A percentile compares a stretch with the other conserved stretches of the same genome.
phyloP scores from a whole-genome alignment of 2,329 filamentous ascomycete genomes.

The Sphaceloma murrayae region DNA sequence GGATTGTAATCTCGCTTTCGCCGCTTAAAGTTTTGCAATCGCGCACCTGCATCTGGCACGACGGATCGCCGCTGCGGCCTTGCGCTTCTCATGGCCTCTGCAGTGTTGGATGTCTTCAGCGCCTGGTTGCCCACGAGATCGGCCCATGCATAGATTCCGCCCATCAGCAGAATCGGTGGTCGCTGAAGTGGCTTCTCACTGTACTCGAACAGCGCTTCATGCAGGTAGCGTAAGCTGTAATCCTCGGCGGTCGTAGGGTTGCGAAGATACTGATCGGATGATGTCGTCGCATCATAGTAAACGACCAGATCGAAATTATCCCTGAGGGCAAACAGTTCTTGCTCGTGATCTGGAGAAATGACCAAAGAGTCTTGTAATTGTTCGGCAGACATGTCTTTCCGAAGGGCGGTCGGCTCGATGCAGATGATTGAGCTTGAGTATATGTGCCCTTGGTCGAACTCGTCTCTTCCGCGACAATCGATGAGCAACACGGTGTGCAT shows the following conservation, averaged over 20 bases:
- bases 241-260: conserved; percentile 35
- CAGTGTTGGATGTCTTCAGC: conserved; percentile 48
- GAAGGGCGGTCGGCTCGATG: conserved; percentile 70
- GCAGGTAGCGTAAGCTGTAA: conserved; percentile 57
- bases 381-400: conserved; percentile 57
- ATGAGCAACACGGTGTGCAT: conserved; percentile 66
- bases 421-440: conserved; percentile 77
- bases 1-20: conserved; percentile 55
- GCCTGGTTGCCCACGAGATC: conserved; percentile 67
- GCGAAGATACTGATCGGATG: conserved; percentile 48
- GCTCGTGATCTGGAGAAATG: conserved; percentile 64
- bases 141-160: conserved; percentile 78
- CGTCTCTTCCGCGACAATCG: conserved; percentile 69
- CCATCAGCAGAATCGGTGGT: conserved; percentile 66
- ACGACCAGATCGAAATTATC: conserved; percentile 78
- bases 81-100: conserved; percentile 39
- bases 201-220: conserved; percentile 72
- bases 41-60: conserved; percentile 35
- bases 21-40: conserved; percentile 46
- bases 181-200: conserved; percentile 68
- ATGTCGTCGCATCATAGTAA: conserved; percentile 70
- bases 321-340: conserved; percentile 59
- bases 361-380: conserved; percentile 59
- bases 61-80: conserved; percentile 45
- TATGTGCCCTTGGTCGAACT: conserved; percentile 84